Evolutionary conservation across 345 rosid species (phyloP).

Genomic region (Eucalyptus leucophloia): DNA sequence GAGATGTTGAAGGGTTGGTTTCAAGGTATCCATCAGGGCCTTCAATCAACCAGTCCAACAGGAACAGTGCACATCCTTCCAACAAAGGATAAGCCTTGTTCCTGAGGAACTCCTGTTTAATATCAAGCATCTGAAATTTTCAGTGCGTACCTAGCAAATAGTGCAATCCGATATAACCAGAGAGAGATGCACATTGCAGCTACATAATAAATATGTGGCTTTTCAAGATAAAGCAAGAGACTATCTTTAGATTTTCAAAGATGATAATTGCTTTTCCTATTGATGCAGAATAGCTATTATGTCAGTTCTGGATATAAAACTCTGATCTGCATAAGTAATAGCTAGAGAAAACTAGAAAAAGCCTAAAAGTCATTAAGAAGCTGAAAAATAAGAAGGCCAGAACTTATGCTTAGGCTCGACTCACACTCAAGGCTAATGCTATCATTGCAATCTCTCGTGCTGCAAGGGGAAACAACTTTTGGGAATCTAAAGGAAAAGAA

Average conservation of each 20-base stretch:
- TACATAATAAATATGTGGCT: neutral
- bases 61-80: constrained; percentile 76
- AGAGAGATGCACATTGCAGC: neutral
- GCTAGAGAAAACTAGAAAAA: neutral
- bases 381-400: neutral
- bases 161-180: neutral
- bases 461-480: neutral
- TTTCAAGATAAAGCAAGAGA: neutral
- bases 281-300: neutral
- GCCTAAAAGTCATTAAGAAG: neutral
- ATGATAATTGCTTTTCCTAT: neutral
- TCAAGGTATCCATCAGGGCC: constrained; percentile 66
- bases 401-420: neutral
- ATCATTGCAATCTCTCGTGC: neutral
- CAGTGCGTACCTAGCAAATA: neutral
- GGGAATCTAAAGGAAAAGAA: neutral
- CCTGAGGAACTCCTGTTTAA: constrained; percentile 57
- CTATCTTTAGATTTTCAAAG: neutral
- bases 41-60: constrained; percentile 89
- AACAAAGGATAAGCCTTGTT: constrained; percentile 75
- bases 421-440: neutral
- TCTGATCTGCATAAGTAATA: neutral
- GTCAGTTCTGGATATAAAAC: neutral
- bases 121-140: neutral
- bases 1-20: constrained; percentile 97